Evolutionary conservation across 192 early-diverging fungal genomes (phyloP).

Genomic region (Backusella luteola): DNA sequence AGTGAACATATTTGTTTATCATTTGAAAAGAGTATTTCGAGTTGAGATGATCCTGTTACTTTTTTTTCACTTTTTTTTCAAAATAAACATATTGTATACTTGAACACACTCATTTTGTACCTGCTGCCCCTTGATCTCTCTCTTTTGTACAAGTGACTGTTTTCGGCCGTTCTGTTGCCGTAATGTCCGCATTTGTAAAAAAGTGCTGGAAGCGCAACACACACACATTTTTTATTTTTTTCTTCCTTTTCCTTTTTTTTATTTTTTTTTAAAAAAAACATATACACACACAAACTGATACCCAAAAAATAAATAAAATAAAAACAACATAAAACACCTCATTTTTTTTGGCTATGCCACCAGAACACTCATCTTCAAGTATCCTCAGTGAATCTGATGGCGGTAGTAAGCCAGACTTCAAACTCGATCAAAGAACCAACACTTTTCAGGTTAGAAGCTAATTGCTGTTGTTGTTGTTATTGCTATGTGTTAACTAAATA

Average conservation of each 20-base stretch:
- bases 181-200: neutral
- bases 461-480: neutral
- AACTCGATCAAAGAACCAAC: constrained; percentile 2
- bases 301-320: neutral
- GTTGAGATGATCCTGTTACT: too few relatives aligned
- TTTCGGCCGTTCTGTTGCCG: neutral
- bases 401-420: neutral
- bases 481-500: neutral
- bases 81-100: too few relatives aligned
- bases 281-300: neutral
- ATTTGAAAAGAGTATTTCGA: too few relatives aligned
- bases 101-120: too few relatives aligned
- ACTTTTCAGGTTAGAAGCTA: neutral
- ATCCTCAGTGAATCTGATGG: constrained; percentile 9
- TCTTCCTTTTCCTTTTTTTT: neutral
- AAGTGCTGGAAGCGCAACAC: neutral
- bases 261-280: neutral
- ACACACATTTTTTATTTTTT: neutral
- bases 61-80: too few relatives aligned
- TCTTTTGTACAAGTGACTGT: neutral
- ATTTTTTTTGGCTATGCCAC: neutral
- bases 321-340: neutral
- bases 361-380: neutral
- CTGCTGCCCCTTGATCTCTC: too few relatives aligned
- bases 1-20: too few relatives aligned